Conservation (phyloP, 140 eudicot genomes). For the Ambrosia hybrid region DNA sequence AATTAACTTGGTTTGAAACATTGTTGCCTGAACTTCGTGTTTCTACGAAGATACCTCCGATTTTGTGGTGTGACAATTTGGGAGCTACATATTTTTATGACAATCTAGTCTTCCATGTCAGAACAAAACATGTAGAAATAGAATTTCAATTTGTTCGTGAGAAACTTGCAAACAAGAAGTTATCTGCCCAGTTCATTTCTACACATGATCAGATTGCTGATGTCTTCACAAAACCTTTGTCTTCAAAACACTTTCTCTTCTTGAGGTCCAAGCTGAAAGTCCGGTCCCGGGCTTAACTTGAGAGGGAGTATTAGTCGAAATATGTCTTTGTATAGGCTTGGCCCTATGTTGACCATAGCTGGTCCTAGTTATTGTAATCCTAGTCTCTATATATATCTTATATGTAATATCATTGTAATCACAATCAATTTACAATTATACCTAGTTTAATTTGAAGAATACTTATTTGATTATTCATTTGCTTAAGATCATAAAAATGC, state of each 20-base stretch:
- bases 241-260: not conserved
- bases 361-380: too few species aligned
- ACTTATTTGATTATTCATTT: too few species aligned
- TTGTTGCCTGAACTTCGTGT: not conserved
- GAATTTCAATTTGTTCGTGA: not conserved
- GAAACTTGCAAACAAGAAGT: not conserved
- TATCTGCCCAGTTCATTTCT: not conserved
- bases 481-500: too few species aligned
- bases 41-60: not conserved
- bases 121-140: not conserved
- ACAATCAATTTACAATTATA: too few species aligned
- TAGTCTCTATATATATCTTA: too few species aligned
- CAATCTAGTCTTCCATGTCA: not conserved
- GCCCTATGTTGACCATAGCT: too few species aligned
- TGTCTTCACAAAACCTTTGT: not conserved
- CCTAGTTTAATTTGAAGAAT: too few species aligned
- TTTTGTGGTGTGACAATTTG: not conserved
- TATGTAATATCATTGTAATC: too few species aligned
- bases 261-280: not conserved
- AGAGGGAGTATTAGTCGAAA: not conserved
- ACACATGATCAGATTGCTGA: slow-evolving; percentile 3
- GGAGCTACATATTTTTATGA: not conserved
- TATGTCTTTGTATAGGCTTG: too few species aligned
- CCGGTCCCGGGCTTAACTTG: not conserved
- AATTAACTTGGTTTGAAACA: not conserved